Base-by-base conservation (phyloP, 129 eudicot species). In the Flaveria trinervia region DNA sequence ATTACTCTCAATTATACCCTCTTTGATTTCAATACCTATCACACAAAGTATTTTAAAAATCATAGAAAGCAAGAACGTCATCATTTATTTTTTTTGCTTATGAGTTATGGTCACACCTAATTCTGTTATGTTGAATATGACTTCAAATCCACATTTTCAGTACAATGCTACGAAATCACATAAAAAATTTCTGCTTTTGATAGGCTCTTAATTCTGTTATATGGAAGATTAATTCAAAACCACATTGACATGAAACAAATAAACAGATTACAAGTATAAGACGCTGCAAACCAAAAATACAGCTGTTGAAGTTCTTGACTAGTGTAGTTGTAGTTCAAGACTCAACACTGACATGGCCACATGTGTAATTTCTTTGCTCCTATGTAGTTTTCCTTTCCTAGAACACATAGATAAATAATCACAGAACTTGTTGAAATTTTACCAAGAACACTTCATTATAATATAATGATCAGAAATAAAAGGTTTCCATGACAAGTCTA, bases 91-190 rank as follows among this genome's bases (percentile, higher is more conserved):
- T 9, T 45, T 67, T 49, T 15, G 50, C 28, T 68, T 68, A 22
- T 68, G 30, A 36, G 41, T 36, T 36, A 36, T 36, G 41, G 68
- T 75, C n/a, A 23, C 14, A 36, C 69, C 75, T 52, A 50, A 66
- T 59, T 74, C 78, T 16, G 46, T 25, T 74, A 43, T 74, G 46
- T 61, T 7, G 17, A 74, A 46, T 36, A n/a, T 26, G 36, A 75
- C 72, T 75, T 44, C 8, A 46, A 16, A 62, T n/a, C 49, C 62
- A 75, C 10, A 75, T 61, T 28, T 75, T 61, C 28, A 0, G 57
- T 14, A 74, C 6, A 57, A 15, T 2, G 9, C 45, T 49, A 30
- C n/a, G 18, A 62, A 44, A 0, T 62, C 71, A 62, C 33, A 26
- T n/a, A 62, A 62, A 60, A 17, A 43, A 5, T 16, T 2, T 56